Percentiles rank a stretch among this genome's conserved stretches.
Conservation (phyloP, 345 rosid genomes). For the Lagerstroemia speciosa region DNA sequence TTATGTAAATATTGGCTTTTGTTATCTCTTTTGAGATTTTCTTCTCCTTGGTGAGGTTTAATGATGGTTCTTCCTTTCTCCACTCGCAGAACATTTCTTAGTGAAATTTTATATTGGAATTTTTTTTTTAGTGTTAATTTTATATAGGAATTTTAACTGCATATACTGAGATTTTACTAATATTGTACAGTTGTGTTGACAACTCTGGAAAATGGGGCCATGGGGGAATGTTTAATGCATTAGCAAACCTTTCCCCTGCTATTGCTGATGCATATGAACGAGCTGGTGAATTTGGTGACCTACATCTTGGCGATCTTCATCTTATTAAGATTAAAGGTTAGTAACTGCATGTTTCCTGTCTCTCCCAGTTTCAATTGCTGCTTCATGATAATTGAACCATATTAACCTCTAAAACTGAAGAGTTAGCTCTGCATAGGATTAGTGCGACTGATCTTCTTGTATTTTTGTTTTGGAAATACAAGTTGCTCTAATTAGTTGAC, state of each 20-base stretch:
- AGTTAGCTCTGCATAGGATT: too few species aligned
- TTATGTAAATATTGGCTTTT: too few species aligned
- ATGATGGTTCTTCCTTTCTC: too few species aligned
- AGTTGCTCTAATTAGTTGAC: neutral
- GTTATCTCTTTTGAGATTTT: neutral
- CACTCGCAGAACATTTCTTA: too few species aligned
- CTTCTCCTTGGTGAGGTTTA: too few species aligned
- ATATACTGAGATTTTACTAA: neutral
- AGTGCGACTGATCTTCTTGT: neutral
- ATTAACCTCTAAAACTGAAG: neutral
- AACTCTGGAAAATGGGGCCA: conserved; percentile 87
- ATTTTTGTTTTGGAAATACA: neutral
- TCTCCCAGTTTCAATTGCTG: neutral
- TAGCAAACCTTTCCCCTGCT: conserved; percentile 42
- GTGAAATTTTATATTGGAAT: too few species aligned
- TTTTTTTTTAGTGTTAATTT: too few species aligned
- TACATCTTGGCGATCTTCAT: conserved; percentile 83
- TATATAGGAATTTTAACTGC: neutral
- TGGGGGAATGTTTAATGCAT: conserved; percentile 80
- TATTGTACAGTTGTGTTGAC: conserved; percentile 58
- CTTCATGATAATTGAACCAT: neutral
- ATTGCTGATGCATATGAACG: conserved; percentile 48
- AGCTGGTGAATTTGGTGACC: conserved; percentile 62
- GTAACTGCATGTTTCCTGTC: neutral
- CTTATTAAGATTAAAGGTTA: conserved; percentile 56